These are phyloP conservation scores for Erucastrum elatum DNA, from an alignment of 345 rosid genomes.

Conservation along the genomic window DNA sequence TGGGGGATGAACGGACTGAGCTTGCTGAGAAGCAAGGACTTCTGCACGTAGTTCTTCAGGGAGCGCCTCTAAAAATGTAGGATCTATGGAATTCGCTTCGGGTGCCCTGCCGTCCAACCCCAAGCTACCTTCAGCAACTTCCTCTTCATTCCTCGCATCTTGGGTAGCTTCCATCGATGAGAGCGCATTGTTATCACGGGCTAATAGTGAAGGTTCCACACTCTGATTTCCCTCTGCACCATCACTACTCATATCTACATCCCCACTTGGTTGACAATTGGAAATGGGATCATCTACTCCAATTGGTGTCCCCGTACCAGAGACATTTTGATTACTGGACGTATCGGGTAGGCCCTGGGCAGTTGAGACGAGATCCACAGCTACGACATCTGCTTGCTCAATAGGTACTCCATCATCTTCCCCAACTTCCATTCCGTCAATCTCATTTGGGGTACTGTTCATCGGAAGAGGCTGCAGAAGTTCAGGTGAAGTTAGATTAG, in stretches of 20 bases:
- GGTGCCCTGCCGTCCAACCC: constrained; percentile 61
- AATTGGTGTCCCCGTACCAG: constrained; percentile 43
- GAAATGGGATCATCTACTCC: constrained; percentile 39
- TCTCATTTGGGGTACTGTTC: constrained; percentile 54
- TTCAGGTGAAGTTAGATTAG: constrained; percentile 39
- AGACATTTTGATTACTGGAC: constrained; percentile 43
- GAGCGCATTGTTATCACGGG: constrained; percentile 44
- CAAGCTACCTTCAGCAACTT: constrained; percentile 54
- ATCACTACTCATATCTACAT: constrained; percentile 74
- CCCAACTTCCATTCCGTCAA: constrained; percentile 72
- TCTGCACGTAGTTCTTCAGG: constrained; percentile 94
- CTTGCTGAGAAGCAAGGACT: constrained; percentile 97
- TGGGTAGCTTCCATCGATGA: constrained; percentile 45
- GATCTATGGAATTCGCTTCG: constrained; percentile 80
- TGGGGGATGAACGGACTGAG: constrained; percentile 89
- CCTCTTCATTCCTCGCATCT: constrained; percentile 16
- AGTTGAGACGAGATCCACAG: constrained; percentile 50
- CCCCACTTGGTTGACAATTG: constrained; percentile 47
- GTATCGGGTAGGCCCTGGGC: constrained; percentile 43
- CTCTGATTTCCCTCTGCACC: constrained; percentile 61
- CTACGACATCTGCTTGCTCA: constrained; percentile 46
- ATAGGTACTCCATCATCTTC: constrained; percentile 51
- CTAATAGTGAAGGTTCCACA: constrained; percentile 46
- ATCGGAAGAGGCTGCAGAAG: constrained; percentile 57
- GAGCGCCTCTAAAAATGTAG: constrained; percentile 92